Conservation (phyloP, 257 asterid genomes). For the Nyctanthes arbortristis region DNA sequence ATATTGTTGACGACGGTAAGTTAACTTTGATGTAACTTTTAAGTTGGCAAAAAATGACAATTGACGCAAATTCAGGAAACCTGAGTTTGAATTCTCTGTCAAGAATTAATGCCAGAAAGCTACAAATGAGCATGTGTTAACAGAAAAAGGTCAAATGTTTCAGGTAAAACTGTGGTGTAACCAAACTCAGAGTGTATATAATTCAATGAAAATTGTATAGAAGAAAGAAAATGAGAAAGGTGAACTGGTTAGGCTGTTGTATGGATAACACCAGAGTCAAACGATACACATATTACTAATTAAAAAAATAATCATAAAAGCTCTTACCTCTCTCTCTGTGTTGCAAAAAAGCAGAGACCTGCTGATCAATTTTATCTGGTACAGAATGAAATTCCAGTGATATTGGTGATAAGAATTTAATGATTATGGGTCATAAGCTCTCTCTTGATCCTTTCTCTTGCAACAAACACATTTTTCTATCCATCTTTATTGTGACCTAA, state of each 20-base stretch:
- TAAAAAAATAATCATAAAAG: too few species aligned
- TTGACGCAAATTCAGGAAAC: not conserved
- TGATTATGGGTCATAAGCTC: not conserved
- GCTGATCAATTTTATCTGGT: not conserved
- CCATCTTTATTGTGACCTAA: not conserved
- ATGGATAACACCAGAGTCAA: not conserved
- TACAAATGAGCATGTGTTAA: not conserved
- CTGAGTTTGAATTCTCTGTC: not conserved
- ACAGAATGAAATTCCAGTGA: not conserved
- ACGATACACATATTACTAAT: not conserved
- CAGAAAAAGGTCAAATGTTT: not conserved
- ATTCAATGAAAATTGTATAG: not conserved
- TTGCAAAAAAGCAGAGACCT: not conserved
- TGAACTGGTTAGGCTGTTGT: not conserved
- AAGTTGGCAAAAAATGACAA: not conserved
- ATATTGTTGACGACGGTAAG: not conserved
- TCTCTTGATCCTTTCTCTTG: not conserved
- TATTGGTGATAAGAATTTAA: not conserved
- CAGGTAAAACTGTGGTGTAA: not conserved
- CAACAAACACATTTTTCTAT: not conserved
- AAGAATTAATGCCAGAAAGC: not conserved
- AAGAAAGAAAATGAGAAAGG: not conserved
- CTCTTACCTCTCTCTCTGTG: not conserved
- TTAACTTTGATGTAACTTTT: too few species aligned
- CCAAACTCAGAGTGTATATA: not conserved